Evolutionary conservation across 1,139 yeast genomes (phyloP), one percentile per base, ranked within the genome.

Genomic region (Pichia norvegensis): DNA sequence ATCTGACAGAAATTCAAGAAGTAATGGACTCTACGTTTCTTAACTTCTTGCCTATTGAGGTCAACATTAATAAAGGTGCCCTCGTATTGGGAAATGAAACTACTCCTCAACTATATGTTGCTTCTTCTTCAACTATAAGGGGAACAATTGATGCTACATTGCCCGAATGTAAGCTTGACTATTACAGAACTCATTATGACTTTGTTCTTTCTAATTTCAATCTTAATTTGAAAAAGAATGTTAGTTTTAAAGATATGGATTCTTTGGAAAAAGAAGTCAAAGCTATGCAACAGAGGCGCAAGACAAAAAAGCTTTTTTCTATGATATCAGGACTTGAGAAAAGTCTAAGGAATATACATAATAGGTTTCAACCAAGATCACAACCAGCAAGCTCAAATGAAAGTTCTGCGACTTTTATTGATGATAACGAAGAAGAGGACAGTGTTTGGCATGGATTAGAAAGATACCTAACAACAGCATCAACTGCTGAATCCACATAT

Each of bases 1-100:
- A 33, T n/a, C 4, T 33, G 20, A n/a, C 8, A 4, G 37, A 33
- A 10, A 19, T 25, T 20, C 27, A 22, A 16, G 39, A 50, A 41
- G 38, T 46, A 7, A 42, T 51, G 46, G 45, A 45, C 22, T 43
- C 50, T 8, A 40, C 41, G 13, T 43, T 55, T 23, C 45, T 59
- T 14, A 47, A 50, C 23, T 66, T 85, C n/a, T 42, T 62, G 8
- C 67, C 67, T 2, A 44, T 63, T 17, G 49, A 54, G 3, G 21
- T 63, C 1, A 46, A 49, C 13, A 50, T 63, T 8, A 74, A 71
- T 41, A 81, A 78, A 47, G 90, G 92, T 1, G 84, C 95, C 0
- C 49, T 86, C 33, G 81, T 87, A 1, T 58, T 87, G 33, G 98
- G 98, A 8, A 90, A 88, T 62, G 69, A 75, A 46, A 72, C 78